Conservation (phyloP, 208 protist species). For the Crithidia bombi region DNA sequence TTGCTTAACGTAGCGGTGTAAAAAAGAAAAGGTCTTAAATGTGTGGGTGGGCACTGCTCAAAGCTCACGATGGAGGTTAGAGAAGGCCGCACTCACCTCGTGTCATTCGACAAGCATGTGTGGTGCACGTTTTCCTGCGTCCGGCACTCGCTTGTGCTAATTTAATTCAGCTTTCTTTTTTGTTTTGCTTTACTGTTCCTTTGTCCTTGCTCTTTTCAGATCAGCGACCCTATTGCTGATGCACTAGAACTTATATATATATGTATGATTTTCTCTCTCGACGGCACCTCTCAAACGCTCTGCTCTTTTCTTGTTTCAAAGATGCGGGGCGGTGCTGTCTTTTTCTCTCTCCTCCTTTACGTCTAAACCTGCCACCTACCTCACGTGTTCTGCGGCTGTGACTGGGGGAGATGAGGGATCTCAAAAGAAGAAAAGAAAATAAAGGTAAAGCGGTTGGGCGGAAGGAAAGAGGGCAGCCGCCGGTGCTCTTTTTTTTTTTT, state of each 20-base stretch:
- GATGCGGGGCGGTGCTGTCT: too few species aligned
- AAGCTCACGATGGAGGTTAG: not conserved
- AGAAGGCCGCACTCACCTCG: not conserved
- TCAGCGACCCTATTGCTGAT: slow-evolving; percentile 1
- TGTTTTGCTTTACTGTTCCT: slow-evolving; percentile 3
- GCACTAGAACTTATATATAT: not conserved
- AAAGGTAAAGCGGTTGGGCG: not conserved
- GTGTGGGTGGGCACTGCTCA: not conserved
- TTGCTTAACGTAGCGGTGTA: not conserved
- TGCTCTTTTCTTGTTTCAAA: slow-evolving; percentile 1
- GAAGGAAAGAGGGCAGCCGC: not conserved
- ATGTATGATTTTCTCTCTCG: slow-evolving; percentile 1
- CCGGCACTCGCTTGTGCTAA: not conserved
- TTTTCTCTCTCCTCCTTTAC: not conserved
- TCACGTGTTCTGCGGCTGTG: not conserved
- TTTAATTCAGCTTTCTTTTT: slow-evolving; percentile 5
- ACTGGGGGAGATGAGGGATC: not conserved
- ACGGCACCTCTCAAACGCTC: not conserved
- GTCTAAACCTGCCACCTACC: slow-evolving; percentile 4
- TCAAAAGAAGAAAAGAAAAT: slow-evolving; percentile 3
- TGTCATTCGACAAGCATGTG: not conserved
- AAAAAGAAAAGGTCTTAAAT: not conserved
- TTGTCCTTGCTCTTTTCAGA: not conserved
- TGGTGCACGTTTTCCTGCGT: not conserved
- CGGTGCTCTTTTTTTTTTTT: slow-evolving; percentile 11